Evolutionary conservation across 1,139 yeast species (phyloP), one percentile per base, ranked within the genome.

Genomic region (Sugiyamaella paludigena): DNA sequence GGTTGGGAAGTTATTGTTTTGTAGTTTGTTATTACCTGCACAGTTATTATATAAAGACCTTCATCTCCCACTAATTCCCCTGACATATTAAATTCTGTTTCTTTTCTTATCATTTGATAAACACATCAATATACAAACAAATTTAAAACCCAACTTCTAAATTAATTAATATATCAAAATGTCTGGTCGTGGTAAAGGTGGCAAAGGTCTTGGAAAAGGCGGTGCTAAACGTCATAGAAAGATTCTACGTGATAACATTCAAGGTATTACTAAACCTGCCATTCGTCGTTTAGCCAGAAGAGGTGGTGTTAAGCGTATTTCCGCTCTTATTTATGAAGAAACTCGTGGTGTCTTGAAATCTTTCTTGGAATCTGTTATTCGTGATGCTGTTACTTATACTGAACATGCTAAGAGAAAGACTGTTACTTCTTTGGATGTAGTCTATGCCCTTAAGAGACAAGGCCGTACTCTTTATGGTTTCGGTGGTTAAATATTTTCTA

Each of bases 361-460:
- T 55, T 92, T 91, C 86, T 83, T 92, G 71, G 97, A 89, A 78
- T 84, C 87, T 71, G 97, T 91, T 66, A 92, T 92, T 76, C 88
- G 97, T 80, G 98, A 92, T 69, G 98, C 98, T 67, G 97, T 92
- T 67, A 89, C 97, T 67, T 92, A 92, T 80, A 92, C 98, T 65
- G 98, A 92, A 79, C 98, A 92, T 83, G 98, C 98, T 70, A 92
- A 92, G 94, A 89, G 98, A 84, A 92, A 92, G 89, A 92, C 98
- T 62, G 98, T 92, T 67, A 92, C 98, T 65, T 89, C 98, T 58
- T 82, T 92, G 71, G 98, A 92, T 74, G 98, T 92, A 63, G 98
- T 92, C 68, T 92, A 92, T 76, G 98, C 98, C 67, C 86, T 92
- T 78, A 92, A 92, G 94, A 89, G 98, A 85, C 98, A 92, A 81